Conservation (phyloP, 768 basidiomycete species). For the Boletus edulis region DNA sequence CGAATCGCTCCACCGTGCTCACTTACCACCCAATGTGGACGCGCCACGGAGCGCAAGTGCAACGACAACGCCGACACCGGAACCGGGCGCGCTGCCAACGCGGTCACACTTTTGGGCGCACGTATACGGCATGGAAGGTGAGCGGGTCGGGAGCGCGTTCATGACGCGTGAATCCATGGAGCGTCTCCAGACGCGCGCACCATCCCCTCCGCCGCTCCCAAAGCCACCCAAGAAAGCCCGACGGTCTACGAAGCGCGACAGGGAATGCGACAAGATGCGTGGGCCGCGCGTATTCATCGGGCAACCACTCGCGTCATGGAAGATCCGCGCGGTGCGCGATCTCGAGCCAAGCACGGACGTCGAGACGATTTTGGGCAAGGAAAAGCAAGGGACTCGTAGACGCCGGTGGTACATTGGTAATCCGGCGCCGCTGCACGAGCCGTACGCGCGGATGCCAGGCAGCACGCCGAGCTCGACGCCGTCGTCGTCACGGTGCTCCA, state of each 20-base stretch:
- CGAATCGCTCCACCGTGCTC: not conserved
- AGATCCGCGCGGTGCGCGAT: conserved; percentile 19
- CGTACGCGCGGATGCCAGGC: conserved; percentile 21
- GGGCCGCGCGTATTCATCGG: conserved; percentile 27
- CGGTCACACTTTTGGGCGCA: conserved; percentile 33
- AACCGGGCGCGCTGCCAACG: not conserved
- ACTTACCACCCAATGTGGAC: not conserved
- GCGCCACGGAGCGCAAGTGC: not conserved
- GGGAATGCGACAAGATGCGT: not conserved
- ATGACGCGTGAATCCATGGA: conserved; percentile 12
- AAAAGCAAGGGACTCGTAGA: not conserved
- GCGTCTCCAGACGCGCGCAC: not conserved
- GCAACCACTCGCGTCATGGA: conserved; percentile 22
- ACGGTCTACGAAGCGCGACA: not conserved
- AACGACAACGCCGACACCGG: conserved; percentile 1
- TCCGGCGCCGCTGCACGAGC: conserved; percentile 11
- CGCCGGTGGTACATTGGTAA: conserved; percentile 23
- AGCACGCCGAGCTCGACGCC: not conserved
- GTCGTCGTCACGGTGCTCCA: conserved; percentile 6
- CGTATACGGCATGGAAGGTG: conserved; percentile 30
- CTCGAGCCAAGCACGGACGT: conserved; percentile 16
- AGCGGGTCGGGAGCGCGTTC: conserved; percentile 28
- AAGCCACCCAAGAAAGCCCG: not conserved
- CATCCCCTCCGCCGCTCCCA: not conserved
- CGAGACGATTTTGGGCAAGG: not conserved